Conservation (phyloP, 345 rosid genomes). For the Microcos paniculata region DNA sequence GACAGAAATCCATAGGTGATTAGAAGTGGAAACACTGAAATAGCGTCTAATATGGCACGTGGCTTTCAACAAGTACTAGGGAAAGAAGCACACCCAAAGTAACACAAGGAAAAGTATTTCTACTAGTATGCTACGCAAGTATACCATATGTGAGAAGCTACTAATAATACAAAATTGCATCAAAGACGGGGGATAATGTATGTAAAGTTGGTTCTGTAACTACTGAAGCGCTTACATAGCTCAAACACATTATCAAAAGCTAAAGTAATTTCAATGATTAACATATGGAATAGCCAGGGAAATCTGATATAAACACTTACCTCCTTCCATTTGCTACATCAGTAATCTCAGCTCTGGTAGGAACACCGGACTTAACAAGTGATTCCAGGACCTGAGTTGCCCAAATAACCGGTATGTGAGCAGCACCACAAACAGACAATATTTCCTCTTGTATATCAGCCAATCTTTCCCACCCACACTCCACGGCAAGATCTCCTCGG, state of each 20-base stretch:
- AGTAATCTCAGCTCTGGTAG: conserved; percentile 72
- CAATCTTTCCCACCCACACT: conserved; percentile 76
- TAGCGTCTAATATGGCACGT: not conserved
- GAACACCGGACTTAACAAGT: conserved; percentile 65
- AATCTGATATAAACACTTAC: conserved; percentile 23
- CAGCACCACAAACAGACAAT: conserved; percentile 45
- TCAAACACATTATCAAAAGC: not conserved
- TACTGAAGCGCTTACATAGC: not conserved
- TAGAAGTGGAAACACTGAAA: not conserved
- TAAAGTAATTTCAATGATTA: not conserved
- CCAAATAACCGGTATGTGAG: conserved; percentile 59
- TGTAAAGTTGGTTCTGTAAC: not conserved
- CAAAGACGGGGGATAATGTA: not conserved
- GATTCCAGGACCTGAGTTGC: conserved; percentile 76
- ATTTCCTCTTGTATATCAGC: conserved; percentile 72
- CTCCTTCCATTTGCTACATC: conserved; percentile 62
- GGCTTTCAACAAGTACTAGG: not conserved
- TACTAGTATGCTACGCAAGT: not conserved
- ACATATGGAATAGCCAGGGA: not conserved
- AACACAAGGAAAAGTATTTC: not conserved
- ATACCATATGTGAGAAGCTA: not conserved
- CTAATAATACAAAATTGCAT: not conserved
- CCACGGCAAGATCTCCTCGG: conserved; percentile 79
- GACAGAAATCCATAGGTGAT: not conserved
- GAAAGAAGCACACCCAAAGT: not conserved